phyloP scores from a whole-genome alignment of 352 stramenopile genomes.

The Phytophthora boehmeriae region DNA sequence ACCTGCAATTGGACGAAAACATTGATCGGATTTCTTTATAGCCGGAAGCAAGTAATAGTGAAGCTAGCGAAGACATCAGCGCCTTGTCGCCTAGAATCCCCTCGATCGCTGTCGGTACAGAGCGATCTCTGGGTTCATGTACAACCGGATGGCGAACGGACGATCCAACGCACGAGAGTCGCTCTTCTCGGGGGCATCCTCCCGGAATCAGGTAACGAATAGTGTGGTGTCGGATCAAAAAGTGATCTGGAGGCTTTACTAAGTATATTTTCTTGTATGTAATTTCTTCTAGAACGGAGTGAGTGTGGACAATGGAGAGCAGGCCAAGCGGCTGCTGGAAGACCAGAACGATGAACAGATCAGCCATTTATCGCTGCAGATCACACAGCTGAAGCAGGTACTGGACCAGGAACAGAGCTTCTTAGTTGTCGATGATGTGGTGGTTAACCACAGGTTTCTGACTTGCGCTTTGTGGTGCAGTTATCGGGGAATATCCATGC shows the following conservation, averaged over 20 bases:
- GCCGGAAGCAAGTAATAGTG: neutral
- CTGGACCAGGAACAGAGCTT: neutral
- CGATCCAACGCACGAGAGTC: conserved; percentile 57
- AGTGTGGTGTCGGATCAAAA: too few relatives aligned
- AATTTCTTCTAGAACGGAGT: conserved; percentile 33
- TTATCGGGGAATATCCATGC: conserved; percentile 80
- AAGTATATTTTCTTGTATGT: conserved; percentile 5
- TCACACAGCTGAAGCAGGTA: conserved; percentile 87
- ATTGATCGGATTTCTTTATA: neutral
- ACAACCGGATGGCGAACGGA: conserved; percentile 80
- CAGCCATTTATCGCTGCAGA: conserved; percentile 87
- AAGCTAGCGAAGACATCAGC: neutral
- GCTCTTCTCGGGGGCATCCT: conserved; percentile 68
- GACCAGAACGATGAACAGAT: conserved; percentile 91
- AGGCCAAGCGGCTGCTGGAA: conserved; percentile 79
- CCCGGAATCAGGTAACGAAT: conserved; percentile 45
- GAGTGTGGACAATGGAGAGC: conserved; percentile 66
- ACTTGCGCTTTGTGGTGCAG: conserved; percentile 47
- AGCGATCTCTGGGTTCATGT: conserved; percentile 50
- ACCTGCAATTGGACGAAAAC: neutral
- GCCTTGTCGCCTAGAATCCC: neutral
- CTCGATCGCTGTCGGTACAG: conserved; percentile 1
- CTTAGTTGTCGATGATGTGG: neutral
- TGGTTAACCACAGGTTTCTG: neutral
- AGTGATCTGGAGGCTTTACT: neutral